phyloP scores from a whole-genome alignment of 495 filamentous ascomycete genomes.

The Alectoria sarmentosa region DNA sequence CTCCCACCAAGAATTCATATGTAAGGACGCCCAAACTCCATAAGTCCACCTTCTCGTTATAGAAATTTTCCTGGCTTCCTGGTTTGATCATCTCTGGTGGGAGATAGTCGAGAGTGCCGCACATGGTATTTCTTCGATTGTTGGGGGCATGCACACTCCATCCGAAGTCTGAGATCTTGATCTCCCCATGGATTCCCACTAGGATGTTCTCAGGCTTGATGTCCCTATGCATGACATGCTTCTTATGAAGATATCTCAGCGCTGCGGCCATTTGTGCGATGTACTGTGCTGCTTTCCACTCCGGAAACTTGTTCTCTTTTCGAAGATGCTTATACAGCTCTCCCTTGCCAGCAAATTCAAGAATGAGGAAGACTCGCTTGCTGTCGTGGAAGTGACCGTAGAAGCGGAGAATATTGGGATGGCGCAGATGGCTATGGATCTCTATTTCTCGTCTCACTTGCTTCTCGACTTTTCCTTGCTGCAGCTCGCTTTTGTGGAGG shows the following conservation, averaged over 20 bases:
- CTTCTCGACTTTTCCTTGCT: conserved; percentile 90
- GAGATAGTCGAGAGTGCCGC: conserved; percentile 93
- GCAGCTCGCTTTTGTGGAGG: conserved; percentile 87
- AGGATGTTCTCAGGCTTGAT: conserved; percentile 99
- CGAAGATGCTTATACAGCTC: conserved; percentile 96
- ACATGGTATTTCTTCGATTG: conserved; percentile 89
- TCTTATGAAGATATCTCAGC: conserved; percentile 85
- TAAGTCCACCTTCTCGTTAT: conserved; percentile 91
- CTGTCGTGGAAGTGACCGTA: conserved; percentile 97
- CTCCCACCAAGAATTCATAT: conserved; percentile 93
- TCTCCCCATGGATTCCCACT: conserved; percentile 93
- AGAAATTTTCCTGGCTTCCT: conserved; percentile 71
- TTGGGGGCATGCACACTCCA: conserved; percentile 98
- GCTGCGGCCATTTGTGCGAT: conserved; percentile 98
- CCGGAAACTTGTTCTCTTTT: conserved; percentile 79
- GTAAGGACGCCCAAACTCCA: conserved; percentile 94
- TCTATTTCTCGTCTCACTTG: conserved; percentile 96
- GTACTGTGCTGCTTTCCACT: conserved; percentile 94
- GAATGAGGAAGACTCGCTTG: conserved; percentile 90
- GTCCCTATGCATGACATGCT: conserved; percentile 97
- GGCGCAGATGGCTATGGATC: conserved; percentile 92
- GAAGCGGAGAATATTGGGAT: conserved; percentile 90
- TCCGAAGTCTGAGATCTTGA: conserved; percentile 97
- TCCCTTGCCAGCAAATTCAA: conserved; percentile 92
- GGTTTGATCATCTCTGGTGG: conserved; percentile 95